Evolutionary conservation across 805 yeast genomes (phyloP), one percentile per base, ranked within the genome.

Genomic region (Kuraishia cidri): DNA sequence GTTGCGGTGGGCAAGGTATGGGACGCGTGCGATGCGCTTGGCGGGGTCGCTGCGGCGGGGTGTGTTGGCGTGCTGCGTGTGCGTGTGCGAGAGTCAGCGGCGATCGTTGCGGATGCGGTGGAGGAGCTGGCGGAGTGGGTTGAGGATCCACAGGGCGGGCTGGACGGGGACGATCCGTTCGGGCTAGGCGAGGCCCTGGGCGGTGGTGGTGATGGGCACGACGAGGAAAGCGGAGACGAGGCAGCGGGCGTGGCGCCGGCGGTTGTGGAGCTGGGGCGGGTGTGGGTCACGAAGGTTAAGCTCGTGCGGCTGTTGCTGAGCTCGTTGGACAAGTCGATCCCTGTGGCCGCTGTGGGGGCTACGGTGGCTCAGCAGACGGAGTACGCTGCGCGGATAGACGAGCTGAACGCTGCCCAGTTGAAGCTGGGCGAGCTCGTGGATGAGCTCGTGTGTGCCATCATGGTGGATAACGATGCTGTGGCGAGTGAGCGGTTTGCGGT

Each of bases 81-180:
- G 20, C 68, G 66, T 34, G 54, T 80, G 4, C 60, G 57, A 35
- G 58, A 59, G 32, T 61, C 68, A 8, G 56, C 69, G 17, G 41
- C 47, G 2, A 47, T 81, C 35, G 59, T 79, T 5, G 68, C 63
- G 13, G 90, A 81, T 52, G 80, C 78, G 0, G 52, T 70, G n/a
- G 70, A 65, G 7, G 94, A 84, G 44, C 65, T 80, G 32, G 72
- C 62, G 14, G 84, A 73, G 37, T 83, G 90, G 84, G 46, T 77
- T 3, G 72, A 73, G 37, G 66, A 77, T 39, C 90, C 88, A 0
- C 58, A 57, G 10, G 57, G 56, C 6, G 37, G 44, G 20, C 46
- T 58, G 24, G 61, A 50, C 26, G 70, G 64, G 29, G 68, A 60
- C 7, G 75, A 73, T 52, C 77, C 76, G 2, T 75, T 72, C 46